Percentiles rank a stretch among this genome's conserved stretches.
Evolutionary conservation across 257 asterid genomes (phyloP).

Genomic region (Gentiana macrophylla): DNA sequence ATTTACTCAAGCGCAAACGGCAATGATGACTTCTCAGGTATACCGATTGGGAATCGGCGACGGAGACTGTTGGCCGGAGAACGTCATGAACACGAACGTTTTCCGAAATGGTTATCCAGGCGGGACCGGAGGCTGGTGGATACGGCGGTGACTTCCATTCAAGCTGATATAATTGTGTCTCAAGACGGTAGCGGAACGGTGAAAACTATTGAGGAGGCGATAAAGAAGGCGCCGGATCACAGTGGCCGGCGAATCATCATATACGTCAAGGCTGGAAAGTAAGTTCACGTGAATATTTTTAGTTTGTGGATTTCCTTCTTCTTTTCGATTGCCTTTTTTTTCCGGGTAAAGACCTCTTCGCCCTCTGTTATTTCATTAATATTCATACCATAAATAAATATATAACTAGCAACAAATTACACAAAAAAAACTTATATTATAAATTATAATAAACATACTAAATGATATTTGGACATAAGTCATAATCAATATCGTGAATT

Average conservation of each 20-base stretch:
- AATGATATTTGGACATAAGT: too few species aligned
- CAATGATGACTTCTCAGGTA: constrained; percentile 50
- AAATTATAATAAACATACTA: too few species aligned
- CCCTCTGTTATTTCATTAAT: too few species aligned
- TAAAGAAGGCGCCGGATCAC: constrained; percentile 73
- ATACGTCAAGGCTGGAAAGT: constrained; percentile 97
- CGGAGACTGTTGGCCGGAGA: constrained; percentile 26
- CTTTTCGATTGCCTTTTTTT: too few species aligned
- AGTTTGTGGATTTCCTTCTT: too few species aligned
- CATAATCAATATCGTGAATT: too few species aligned
- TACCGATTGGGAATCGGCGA: constrained; percentile 75
- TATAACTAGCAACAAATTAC: too few species aligned
- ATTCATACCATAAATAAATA: too few species aligned
- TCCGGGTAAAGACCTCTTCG: too few species aligned
- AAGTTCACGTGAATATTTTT: constrained; percentile 28
- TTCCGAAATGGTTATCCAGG: constrained; percentile 68
- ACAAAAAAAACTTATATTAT: too few species aligned
- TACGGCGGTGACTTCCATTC: constrained; percentile 36
- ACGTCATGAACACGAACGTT: constrained; percentile 18
- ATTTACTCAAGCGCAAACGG: constrained; percentile 54
- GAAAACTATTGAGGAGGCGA: constrained; percentile 80
- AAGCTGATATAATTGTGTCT: constrained; percentile 61
- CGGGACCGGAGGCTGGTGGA: constrained; percentile 52
- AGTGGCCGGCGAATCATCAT: constrained; percentile 55
- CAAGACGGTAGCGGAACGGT: constrained; percentile 71